Percentiles rank a stretch among this genome's conserved stretches.
Evolutionary conservation across 2,329 filamentous ascomycete species (phyloP).

Genomic region (Colletotrichum graminicola): DNA sequence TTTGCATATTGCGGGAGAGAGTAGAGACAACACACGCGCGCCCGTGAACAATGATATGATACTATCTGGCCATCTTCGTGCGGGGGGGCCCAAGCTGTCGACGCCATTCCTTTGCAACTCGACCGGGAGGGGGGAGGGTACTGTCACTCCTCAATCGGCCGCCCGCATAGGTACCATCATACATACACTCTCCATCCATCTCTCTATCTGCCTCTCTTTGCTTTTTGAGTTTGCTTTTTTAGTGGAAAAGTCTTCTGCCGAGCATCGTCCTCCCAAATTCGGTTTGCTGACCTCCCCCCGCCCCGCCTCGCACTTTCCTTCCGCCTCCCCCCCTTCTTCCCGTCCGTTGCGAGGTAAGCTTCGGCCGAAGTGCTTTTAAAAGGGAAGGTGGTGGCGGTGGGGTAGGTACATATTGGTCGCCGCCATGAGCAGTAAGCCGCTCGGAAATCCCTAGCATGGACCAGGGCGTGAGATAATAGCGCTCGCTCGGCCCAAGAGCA

Average conservation of each 20-base stretch:
- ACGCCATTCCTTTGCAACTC: too few relatives aligned
- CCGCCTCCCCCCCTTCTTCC: background rate
- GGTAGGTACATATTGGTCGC: conserved; percentile 18
- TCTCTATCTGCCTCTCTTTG: background rate
- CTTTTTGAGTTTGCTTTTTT: too few relatives aligned
- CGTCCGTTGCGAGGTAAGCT: conserved; percentile 20
- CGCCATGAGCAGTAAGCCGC: conserved; percentile 6
- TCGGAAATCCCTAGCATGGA: conserved; percentile 20
- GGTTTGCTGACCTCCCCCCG: background rate
- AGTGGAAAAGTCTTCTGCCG: background rate
- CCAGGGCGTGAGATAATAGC: conserved; percentile 10
- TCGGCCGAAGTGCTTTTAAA: conserved; percentile 30
- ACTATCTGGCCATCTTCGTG: background rate
- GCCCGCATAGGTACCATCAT: background rate
- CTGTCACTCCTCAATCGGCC: background rate
- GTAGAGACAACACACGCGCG: background rate
- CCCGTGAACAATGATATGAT: too few relatives aligned
- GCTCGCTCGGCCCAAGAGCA: background rate
- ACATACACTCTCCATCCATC: too few relatives aligned
- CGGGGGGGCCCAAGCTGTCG: too few relatives aligned
- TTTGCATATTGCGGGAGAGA: background rate
- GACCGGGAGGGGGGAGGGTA: too few relatives aligned
- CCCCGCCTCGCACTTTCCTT: too few relatives aligned
- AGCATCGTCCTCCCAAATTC: background rate
- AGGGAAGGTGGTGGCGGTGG: conserved; percentile 35